These are phyloP conservation scores for Citrus mangshanensis DNA, from an alignment of 345 rosid genomes.

Conservation along the genomic window DNA sequence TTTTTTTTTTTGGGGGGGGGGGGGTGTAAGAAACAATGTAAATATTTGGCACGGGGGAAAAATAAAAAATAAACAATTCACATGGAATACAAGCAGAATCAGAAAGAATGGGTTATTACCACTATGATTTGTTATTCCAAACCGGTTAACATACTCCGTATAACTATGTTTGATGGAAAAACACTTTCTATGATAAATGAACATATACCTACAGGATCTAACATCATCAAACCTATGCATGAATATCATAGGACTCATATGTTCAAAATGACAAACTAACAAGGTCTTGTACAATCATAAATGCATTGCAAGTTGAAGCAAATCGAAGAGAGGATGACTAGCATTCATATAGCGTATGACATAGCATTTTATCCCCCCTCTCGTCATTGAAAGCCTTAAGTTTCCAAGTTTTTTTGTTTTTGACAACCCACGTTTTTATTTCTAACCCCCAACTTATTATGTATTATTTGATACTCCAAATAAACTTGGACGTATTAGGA, in stretches of 20 bases:
- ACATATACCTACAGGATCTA: neutral
- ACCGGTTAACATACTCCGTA: neutral
- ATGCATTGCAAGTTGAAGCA: neutral
- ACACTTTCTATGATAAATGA: neutral
- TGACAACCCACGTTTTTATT: neutral
- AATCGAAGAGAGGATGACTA: neutral
- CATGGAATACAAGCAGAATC: neutral
- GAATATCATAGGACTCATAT: neutral
- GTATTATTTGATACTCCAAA: neutral
- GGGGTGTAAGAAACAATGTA: neutral
- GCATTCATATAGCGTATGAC: too few relatives aligned
- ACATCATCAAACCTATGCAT: neutral
- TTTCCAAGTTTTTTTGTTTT: neutral
- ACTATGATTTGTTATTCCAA: neutral
- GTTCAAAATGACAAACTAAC: neutral
- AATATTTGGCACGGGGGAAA: neutral
- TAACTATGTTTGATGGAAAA: neutral
- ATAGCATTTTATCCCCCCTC: neutral
- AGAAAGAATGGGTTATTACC: conserved; percentile 2
- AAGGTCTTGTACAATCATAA: neutral
- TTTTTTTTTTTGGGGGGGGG: neutral
- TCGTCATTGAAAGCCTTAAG: neutral
- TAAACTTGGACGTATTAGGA: neutral
- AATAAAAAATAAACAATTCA: neutral
- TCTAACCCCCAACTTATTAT: neutral